phyloP scores from a whole-genome alignment of 305 asterid genomes.

The Fraxinus xanthoxyloides region DNA sequence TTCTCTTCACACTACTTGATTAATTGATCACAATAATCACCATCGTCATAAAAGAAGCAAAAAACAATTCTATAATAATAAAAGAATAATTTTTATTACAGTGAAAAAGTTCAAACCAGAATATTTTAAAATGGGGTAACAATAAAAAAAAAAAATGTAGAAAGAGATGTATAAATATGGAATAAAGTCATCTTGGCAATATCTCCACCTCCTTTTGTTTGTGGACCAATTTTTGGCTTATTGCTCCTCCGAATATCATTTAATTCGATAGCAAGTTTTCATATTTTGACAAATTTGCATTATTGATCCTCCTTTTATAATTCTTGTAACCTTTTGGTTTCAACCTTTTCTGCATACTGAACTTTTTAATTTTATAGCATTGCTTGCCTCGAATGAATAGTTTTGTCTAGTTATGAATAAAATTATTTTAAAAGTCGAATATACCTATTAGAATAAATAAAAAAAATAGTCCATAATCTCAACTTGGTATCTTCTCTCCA shows the following conservation, averaged over 20 bases:
- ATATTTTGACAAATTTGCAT: background rate
- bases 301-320: background rate
- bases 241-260: background rate
- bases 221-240: background rate
- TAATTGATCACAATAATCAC: background rate
- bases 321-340: background rate
- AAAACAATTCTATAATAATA: background rate
- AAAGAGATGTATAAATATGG: background rate
- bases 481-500: background rate
- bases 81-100: background rate
- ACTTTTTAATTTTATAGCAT: background rate
- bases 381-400: background rate
- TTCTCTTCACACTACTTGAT: background rate
- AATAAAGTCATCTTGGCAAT: background rate
- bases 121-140: background rate
- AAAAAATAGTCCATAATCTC: background rate
- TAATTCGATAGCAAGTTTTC: background rate
- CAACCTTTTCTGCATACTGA: background rate
- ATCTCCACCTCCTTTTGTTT: background rate
- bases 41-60: background rate
- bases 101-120: background rate
- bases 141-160: background rate
- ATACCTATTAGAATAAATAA: background rate
- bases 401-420: background rate
- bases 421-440: too few species aligned